Evolutionary conservation across 2,329 filamentous ascomycete species (phyloP), one percentile per base, ranked within the genome.

Genomic region (Sporothrix phasma): DNA sequence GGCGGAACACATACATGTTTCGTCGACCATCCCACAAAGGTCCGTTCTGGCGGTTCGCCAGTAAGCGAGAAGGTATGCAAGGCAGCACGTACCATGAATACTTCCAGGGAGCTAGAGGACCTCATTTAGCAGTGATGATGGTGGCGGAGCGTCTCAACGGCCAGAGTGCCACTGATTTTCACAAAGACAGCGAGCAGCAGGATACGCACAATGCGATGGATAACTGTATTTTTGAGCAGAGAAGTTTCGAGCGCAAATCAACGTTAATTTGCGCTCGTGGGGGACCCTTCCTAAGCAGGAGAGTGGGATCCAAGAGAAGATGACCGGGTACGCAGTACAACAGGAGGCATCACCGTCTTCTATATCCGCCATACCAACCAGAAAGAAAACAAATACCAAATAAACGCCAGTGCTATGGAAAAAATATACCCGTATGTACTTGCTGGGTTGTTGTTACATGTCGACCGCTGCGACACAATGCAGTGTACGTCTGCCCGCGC

Each of bases 401-500:
- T 22, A 31, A 61, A 60, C 62, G 62, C 62, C 56, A 39, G 43
- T 64, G 53, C 62, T 61, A 64, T 64, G 56, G 37, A 41, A 60
- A 51, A 41, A 37, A 24, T 26, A 34, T n/a, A 37, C 47, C 43
- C 39, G 13, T 65, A 7, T 62, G 26, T 43, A 37, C 31, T 19
- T 65, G 24, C 43, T n/a, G n/a, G n/a, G n/a, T 66, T 67, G 46
- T 62, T 67, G 64, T 54, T 67, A 66, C 65, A 66, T 51, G 29
- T 61, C 24, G 19, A 24, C 43, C 6, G 39, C 17, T 22, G 26
- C 13, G 39, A 31, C n/a, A 49, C 15, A 39, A 22, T 17, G 15
- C 3, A n/a, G 7, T 37, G n/a, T n/a, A 3, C 37, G 22, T 29
- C 37, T 8, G 5, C 11, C 10, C 8, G 24, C 3, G 37, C 3